Evolutionary conservation across 1,139 yeast species (phyloP).

Genomic region (Scheffersomyces titani): DNA sequence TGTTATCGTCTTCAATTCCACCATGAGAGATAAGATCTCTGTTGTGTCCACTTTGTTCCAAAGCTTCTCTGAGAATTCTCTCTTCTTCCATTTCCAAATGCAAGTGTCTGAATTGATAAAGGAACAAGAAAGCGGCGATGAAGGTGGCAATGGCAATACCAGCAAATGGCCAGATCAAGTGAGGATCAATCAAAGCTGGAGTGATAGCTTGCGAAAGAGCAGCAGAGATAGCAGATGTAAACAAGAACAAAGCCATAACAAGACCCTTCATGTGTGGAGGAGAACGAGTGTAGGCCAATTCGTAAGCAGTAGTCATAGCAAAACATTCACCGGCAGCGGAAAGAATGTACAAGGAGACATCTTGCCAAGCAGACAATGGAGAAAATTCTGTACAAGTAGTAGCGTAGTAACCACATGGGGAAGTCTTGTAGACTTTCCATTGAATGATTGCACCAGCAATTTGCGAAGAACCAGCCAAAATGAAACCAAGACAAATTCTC

Average conservation of each 20-base stretch:
- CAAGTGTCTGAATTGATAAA: conserved; percentile 52
- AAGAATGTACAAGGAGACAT: conserved; percentile 49
- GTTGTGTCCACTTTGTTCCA: conserved; percentile 4
- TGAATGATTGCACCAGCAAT: conserved; percentile 44
- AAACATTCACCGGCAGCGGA: conserved; percentile 72
- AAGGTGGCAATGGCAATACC: conserved; percentile 51
- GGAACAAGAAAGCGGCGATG: conserved; percentile 43
- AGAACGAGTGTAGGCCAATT: conserved; percentile 69
- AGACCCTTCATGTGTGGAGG: conserved; percentile 69
- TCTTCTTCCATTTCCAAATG: conserved; percentile 53
- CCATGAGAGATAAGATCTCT: conserved; percentile 1
- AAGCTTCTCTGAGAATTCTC: conserved; percentile 27
- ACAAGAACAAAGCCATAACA: conserved; percentile 65
- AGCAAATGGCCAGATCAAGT: conserved; percentile 56
- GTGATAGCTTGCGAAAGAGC: conserved; percentile 58
- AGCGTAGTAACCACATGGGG: conserved; percentile 44
- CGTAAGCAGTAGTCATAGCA: conserved; percentile 67
- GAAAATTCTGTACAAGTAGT: conserved; percentile 52
- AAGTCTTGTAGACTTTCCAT: conserved; percentile 31
- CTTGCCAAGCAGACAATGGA: conserved; percentile 60
- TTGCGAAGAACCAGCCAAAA: conserved; percentile 38
- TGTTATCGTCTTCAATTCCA: conserved; percentile 10
- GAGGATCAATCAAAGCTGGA: conserved; percentile 55
- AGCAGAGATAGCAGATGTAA: conserved; percentile 60
- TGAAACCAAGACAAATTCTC: conserved; percentile 39